Base-by-base conservation (phyloP, 345 rosid species). In the Psidium friedrichsthalianum region DNA sequence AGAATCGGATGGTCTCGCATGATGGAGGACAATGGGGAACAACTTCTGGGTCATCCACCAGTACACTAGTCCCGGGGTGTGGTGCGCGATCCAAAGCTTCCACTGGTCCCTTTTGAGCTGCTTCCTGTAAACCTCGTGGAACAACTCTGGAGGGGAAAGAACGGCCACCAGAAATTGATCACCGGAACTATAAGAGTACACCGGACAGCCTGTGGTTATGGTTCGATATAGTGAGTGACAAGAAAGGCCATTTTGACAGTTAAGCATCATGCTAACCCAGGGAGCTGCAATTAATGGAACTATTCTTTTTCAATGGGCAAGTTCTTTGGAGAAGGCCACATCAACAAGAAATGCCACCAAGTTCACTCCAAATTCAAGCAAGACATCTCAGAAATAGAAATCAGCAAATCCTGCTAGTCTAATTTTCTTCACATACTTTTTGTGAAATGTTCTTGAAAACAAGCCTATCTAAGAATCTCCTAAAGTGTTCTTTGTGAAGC, bases 11-110 rank as follows among this genome's bases (percentile, higher is more conserved):
- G 87, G 87, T 24, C 85, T 57, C 36, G 22, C 87, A 91, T 74
- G 51, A 91, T 86, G 21, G 90, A 84, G 13, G 82, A 92, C 83
- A 84, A 32, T n/a, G n/a, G 94, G 94, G 85, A 94, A 92, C 87
- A 87, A 84, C 27, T 88, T 94, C 87, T 94, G 94, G 58, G 91
- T 92, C 87, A 90, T 87, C 96, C 94, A 94, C 94, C 94, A 92
- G 90, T 94, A 92, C 1, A 87, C 6, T 4, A 92, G 90, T 69
- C 86, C 85, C 27, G 94, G 94, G 49, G 83, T 56, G 80, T 88
- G 85, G 83, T 92, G 96, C 3, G 96, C 91, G 56, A 92, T 85
- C 51, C 90, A 86, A 49, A 91, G 85, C 27, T 90, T 86, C 82
- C 90, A 84, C 87, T 90, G 93, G 85, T 92, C 94, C 57, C 87